A percentile compares a stretch with the other conserved stretches of the same genome.
phyloP scores from a whole-genome alignment of 2,329 filamentous ascomycete species.

The Leptographium procerum region DNA sequence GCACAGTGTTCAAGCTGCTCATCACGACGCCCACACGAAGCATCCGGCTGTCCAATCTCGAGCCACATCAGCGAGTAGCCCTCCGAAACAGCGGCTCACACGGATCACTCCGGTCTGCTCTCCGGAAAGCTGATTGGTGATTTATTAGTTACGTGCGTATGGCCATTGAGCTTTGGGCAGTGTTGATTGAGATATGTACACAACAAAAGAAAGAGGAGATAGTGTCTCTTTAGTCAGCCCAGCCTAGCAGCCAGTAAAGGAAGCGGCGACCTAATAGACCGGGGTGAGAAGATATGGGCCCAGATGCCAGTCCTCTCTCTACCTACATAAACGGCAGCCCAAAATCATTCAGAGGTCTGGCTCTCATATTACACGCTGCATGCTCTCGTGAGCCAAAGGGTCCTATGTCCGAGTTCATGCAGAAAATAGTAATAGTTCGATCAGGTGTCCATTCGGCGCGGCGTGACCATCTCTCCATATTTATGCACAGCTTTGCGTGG shows the following conservation, averaged over 20 bases:
- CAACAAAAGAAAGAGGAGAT: background rate
- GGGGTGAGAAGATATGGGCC: too few species aligned
- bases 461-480: background rate
- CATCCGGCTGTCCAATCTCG: background rate
- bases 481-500: background rate
- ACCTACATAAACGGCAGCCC: too few species aligned
- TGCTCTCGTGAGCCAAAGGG: background rate
- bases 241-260: too few species aligned
- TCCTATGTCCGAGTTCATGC: background rate
- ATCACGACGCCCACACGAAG: slow-evolving; percentile 15
- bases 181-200: background rate
- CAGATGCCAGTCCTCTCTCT: too few species aligned
- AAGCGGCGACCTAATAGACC: too few species aligned
- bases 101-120: background rate
- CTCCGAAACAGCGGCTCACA: background rate
- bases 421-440: background rate
- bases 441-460: background rate
- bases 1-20: slow-evolving; percentile 18
- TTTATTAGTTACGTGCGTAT: background rate
- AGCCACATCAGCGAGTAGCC: background rate
- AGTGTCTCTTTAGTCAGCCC: too few species aligned
- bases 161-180: background rate
- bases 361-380: background rate
- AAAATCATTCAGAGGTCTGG: too few species aligned
- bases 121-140: background rate